These are phyloP conservation scores for Phytopythium vexans DNA, from an alignment of 352 stramenopile genomes.

Conservation along the genomic window DNA sequence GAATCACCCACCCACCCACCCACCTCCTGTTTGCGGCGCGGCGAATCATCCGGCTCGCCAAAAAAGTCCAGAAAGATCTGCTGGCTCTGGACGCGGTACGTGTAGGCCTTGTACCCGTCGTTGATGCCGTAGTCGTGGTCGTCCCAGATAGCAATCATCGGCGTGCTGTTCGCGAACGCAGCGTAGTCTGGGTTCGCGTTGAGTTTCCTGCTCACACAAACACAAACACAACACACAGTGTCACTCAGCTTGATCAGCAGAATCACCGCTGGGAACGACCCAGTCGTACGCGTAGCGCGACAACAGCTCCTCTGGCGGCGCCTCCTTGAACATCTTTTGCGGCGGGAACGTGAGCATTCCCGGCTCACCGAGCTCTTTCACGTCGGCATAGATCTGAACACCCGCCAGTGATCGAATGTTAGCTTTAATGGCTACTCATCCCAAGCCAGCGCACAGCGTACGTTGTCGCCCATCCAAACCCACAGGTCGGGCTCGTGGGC, in stretches of 20 bases:
- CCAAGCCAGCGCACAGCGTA: constrained; percentile 15
- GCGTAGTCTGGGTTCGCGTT: constrained; percentile 64
- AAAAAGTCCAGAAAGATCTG: constrained; percentile 87
- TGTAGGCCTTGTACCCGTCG: constrained; percentile 75
- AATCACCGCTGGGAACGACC: not conserved
- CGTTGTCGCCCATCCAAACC: constrained; percentile 89
- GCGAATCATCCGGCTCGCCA: constrained; percentile 64
- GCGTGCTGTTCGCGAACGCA: constrained; percentile 52
- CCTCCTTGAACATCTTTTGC: constrained; percentile 61
- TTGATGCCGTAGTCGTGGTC: constrained; percentile 93
- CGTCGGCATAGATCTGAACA: constrained; percentile 73
- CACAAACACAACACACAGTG: constrained; percentile 2
- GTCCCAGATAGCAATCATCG: constrained; percentile 87
- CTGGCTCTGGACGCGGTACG: constrained; percentile 73
- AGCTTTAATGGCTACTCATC: not conserved
- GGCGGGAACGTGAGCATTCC: constrained; percentile 31
- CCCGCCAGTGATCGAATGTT: not conserved
- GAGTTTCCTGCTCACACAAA: constrained; percentile 38
- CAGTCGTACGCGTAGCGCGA: constrained; percentile 54
- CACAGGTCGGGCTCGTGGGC: constrained; percentile 65
- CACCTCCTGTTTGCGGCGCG: constrained; percentile 73
- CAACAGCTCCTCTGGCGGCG: constrained; percentile 43
- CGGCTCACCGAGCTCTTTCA: constrained; percentile 47
- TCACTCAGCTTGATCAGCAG: not conserved
- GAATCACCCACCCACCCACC: not conserved